phyloP scores from a whole-genome alignment of 2,329 filamentous ascomycete genomes.

The Neobulgaria alba region DNA sequence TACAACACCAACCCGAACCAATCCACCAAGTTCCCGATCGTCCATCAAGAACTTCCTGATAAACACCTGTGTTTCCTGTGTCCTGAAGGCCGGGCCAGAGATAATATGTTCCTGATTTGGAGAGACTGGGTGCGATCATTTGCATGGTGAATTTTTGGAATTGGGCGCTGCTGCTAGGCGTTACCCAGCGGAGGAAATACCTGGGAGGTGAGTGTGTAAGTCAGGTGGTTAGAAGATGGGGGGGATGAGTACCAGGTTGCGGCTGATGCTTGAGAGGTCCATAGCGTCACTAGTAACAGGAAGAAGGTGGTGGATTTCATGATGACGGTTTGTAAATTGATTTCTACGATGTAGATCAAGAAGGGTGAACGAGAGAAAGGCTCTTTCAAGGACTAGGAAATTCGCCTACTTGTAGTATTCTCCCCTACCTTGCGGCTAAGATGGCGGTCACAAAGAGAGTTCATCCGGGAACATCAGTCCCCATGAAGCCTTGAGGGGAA shows the following conservation, averaged over 20 bases:
- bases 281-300: background rate
- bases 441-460: no score
- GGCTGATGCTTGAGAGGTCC: background rate
- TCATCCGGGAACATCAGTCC: no score
- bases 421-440: no score
- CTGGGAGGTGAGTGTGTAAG: background rate
- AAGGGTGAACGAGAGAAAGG: no score
- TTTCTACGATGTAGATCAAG: no score
- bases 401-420: no score
- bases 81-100: background rate
- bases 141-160: background rate
- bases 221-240: background rate
- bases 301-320: background rate
- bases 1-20: background rate
- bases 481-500: no score
- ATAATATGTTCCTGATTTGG: background rate
- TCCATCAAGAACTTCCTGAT: background rate
- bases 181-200: background rate
- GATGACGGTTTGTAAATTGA: background rate
- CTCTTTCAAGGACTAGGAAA: no score
- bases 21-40: background rate
- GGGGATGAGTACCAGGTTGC: background rate
- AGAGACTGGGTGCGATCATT: background rate
- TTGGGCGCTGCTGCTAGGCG: background rate
- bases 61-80: background rate